Evolutionary conservation across 768 basidiomycete species (phyloP), one percentile per base, ranked within the genome.

Genomic region (Gymnopilus dilepis): DNA sequence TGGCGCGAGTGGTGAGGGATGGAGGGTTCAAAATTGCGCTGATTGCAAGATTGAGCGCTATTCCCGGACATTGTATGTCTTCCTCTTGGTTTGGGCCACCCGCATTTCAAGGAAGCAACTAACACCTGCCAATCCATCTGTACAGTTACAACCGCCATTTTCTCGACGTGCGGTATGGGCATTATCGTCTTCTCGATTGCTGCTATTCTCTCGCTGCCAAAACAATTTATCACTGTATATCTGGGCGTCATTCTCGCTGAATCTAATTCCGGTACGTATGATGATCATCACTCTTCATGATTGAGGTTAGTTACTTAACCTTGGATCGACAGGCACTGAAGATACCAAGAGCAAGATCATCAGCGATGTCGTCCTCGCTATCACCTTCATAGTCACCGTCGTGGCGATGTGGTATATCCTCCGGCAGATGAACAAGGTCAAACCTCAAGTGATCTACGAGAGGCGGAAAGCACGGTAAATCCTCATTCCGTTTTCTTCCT

Each of bases 141-240:
- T 24, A 6, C 67, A 94, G 92, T 95, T 71, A 94, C 94, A 0
- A 95, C 93, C 4, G 92, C 90, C 33, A 83, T 96, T 5, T 95
- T 96, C 70, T 85, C 94, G 2, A 89, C 94, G 3, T 95, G 93
- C 70, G 95, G 95, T 37, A 94, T 97, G 90, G 78, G 80, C 60
- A 88, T 95, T 64, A 77, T 87, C 67, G 80, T 87, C 28, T 97
- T 96, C 74, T 78, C 85, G 53, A 62, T 92, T 6, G 94, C 95
- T 22, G 90, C 94, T 4, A 75, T 95, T 66, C 77, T 95, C 17
- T 92, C 93, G 19, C 75, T 94, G 70, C 95, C 95, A 6, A 96
- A 96, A 70, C 95, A 97, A 73, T 89, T 97, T 67, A 84, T 94
- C 65, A 92, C 91, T 7, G 95, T 97, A 12, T 97, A 97, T 70